A percentile compares a stretch with the other conserved stretches of the same genome.
These are phyloP conservation scores for Rhodotorula sp. DNA, from an alignment of 1,284 basidiomycete species.

Conservation along the genomic window DNA sequence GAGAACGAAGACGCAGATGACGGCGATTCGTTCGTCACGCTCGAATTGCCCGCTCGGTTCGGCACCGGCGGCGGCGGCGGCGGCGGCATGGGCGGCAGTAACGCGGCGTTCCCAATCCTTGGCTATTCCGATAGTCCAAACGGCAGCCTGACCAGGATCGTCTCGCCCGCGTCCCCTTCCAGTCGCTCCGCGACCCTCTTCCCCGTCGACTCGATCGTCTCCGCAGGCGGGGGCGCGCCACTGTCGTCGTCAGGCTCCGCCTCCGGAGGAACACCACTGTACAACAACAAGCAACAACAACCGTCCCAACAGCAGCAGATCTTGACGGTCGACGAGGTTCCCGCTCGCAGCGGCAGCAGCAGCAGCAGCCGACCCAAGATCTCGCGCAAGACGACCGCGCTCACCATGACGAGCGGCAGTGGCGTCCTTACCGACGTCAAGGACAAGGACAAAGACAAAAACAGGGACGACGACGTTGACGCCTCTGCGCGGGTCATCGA, in stretches of 20 bases:
- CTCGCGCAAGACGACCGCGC: background rate
- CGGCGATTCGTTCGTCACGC: slow-evolving; percentile 22
- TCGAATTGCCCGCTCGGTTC: background rate
- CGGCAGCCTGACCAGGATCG: background rate
- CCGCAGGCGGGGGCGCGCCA: background rate
- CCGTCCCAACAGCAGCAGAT: slow-evolving; percentile 7
- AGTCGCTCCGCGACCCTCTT: slow-evolving; percentile 8
- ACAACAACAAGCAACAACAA: background rate
- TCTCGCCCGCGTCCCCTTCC: background rate
- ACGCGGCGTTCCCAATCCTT: background rate
- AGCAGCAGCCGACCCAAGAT: background rate
- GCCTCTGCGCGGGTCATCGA: too few relatives aligned
- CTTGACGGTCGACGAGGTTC: slow-evolving; percentile 27
- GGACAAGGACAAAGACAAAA: background rate
- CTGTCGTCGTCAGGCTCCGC: background rate
- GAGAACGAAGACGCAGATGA: background rate
- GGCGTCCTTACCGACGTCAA: background rate
- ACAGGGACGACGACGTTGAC: too few relatives aligned
- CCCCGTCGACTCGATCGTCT: background rate
- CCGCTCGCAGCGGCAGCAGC: background rate
- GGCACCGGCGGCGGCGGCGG: background rate
- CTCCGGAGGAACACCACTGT: background rate
- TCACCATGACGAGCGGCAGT: background rate
- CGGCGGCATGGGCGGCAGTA: too few relatives aligned
- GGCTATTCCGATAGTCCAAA: background rate